Base-by-base conservation (phyloP, 169 alveolate species). In the Babesia caballi region DNA sequence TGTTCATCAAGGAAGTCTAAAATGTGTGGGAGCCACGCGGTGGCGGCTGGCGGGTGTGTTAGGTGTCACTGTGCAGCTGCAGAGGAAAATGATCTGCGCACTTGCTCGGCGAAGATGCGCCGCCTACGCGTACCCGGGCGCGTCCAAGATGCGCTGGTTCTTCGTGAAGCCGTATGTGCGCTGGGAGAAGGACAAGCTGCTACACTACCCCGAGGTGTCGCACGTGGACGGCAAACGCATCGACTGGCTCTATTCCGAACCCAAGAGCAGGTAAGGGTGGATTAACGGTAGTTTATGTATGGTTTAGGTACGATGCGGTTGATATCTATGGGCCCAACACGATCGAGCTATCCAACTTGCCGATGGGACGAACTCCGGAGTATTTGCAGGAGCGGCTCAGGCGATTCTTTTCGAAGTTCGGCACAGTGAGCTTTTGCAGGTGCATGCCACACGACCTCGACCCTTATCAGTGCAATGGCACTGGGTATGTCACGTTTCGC, bases 321-420 rank as follows among this genome's bases (percentile, higher is more conserved):
- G 72, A 71, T 40, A 85, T 85, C 25, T 90, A 82, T 58, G 95
- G 93, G 9, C 93, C 86, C 35, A 82, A 91, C 44, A 89, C 95
- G 0, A 77, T 92, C 40, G 91, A 85, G 58, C 74, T 91, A 21
- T 57, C 84, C 52, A 86, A 83, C 46, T 52, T 91, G 52, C 95
- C 96, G 12, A 85, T 78, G 91, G 93, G 94, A 33, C 58, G 84
- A 47, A 93, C 96, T n/a, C 94, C 94, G 6, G 95, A 93, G 76
- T 93, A 91, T 53, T 56, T 93, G 67, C 97, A 93, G 85, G 96
- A 90, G 52, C 54, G 96, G 32, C 81, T 92, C 36, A 67, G 94
- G 78, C 61, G 94, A 17, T 86, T 82, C 80, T 91, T 91, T 59
- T 66, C 90, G n/a, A 89, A 85, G 58, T 93, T 81, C 67, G 97